Percentiles rank a stretch among this genome's conserved stretches.
Evolutionary conservation across 2,329 filamentous ascomycete genomes (phyloP).

Genomic region (Colletotrichum kahawae): DNA sequence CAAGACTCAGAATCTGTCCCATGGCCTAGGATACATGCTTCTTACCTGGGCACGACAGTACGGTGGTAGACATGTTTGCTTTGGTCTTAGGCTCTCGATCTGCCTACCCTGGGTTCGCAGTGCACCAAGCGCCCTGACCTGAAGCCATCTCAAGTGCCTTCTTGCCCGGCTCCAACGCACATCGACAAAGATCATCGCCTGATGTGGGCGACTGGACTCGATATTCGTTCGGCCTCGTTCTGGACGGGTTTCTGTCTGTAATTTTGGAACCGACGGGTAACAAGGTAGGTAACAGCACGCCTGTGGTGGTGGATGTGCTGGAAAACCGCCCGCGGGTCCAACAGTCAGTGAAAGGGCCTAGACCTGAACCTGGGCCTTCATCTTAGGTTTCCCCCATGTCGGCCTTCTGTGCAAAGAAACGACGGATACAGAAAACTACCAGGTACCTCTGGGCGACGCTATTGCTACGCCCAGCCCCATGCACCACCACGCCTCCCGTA

Average conservation of each 20-base stretch:
- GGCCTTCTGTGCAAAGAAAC: neutral
- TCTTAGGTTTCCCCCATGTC: neutral
- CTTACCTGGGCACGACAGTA: neutral
- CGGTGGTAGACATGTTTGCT: neutral
- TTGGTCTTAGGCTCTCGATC: neutral
- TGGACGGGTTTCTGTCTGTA: neutral
- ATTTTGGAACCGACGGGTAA: neutral
- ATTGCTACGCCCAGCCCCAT: neutral
- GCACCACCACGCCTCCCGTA: no score
- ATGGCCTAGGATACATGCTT: neutral
- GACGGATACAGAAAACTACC: slow-evolving; percentile 4
- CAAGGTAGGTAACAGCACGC: neutral
- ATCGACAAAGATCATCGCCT: neutral
- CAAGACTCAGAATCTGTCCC: slow-evolving; percentile 1
- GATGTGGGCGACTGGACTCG: neutral
- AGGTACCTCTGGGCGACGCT: neutral
- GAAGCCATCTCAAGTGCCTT: neutral
- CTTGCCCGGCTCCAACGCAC: neutral
- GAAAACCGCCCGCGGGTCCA: neutral
- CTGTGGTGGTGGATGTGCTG: neutral
- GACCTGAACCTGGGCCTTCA: neutral
- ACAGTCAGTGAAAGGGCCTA: neutral
- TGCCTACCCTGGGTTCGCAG: neutral
- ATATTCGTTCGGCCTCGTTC: neutral
- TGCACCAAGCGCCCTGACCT: neutral